A percentile compares a stretch with the other conserved stretches of the same genome.
Conservation (phyloP, 1,139 yeast genomes). For the Pichia sp. region DNA sequence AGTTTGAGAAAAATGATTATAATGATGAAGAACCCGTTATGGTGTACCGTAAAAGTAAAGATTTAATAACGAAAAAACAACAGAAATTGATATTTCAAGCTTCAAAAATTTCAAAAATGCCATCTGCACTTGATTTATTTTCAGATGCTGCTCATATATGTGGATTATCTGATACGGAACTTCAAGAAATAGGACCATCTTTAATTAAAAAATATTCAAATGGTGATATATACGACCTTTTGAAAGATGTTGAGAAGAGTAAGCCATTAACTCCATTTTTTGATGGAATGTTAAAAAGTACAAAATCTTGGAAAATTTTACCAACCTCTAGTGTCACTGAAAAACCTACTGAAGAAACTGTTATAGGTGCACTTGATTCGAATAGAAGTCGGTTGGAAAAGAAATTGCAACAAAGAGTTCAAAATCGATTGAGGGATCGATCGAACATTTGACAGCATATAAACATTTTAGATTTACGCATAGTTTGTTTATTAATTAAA, state of each 20-base stretch:
- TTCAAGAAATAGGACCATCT: slow-evolving; percentile 11
- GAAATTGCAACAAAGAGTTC: slow-evolving; percentile 25
- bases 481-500: neutral
- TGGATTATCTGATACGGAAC: slow-evolving; percentile 11
- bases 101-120: slow-evolving; percentile 7
- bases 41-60: slow-evolving; percentile 5
- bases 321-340: neutral
- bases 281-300: slow-evolving; percentile 12
- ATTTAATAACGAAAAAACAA: neutral
- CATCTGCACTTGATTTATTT: slow-evolving; percentile 9
- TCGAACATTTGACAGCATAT: neutral
- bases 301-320: slow-evolving; percentile 12
- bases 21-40: neutral
- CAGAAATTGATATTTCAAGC: neutral
- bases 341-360: neutral
- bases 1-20: neutral
- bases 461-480: neutral
- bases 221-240: slow-evolving; percentile 11
- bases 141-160: slow-evolving; percentile 14
- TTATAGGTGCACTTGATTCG: slow-evolving; percentile 16
- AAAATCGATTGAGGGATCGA: slow-evolving; percentile 22
- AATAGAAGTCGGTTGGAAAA: slow-evolving; percentile 29
- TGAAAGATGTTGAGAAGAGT: neutral
- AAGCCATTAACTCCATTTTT: slow-evolving; percentile 13
- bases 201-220: slow-evolving; percentile 11